phyloP scores from a whole-genome alignment of 768 basidiomycete genomes.

The Pholiota microspora region DNA sequence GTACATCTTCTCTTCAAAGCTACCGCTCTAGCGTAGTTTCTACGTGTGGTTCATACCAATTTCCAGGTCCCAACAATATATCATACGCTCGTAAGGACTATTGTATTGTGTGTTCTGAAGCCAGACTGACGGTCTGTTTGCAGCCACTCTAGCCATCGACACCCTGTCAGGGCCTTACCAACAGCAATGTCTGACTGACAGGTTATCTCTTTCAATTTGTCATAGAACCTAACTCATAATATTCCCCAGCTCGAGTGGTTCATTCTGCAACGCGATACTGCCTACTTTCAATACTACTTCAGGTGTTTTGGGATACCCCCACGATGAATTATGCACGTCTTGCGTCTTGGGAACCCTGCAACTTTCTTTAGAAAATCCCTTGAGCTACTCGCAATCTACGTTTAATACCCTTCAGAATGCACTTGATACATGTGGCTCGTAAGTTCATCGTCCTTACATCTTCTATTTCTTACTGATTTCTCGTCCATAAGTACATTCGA shows the following conservation, averaged over 20 bases:
- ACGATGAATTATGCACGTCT: constrained; percentile 20
- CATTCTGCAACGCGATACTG: constrained; percentile 18
- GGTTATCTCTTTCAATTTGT: no score
- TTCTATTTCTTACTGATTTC: not conserved
- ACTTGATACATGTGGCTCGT: constrained; percentile 17
- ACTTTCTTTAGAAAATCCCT: constrained; percentile 19
- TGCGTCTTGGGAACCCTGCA: constrained; percentile 22
- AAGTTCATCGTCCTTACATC: not conserved
- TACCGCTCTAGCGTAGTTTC: constrained; percentile 21
- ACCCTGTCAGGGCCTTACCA: constrained; percentile 21
- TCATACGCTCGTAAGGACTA: constrained; percentile 14
- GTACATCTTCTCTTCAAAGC: constrained; percentile 14
- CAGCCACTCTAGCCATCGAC: constrained; percentile 21
- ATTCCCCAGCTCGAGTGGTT: not conserved
- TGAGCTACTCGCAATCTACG: constrained; percentile 14
- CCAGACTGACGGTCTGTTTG: not conserved
- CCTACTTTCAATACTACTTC: constrained; percentile 14
- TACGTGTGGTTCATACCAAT: constrained; percentile 16
- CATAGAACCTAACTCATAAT: not conserved
- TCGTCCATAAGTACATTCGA: not conserved
- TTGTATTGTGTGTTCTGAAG: no score
- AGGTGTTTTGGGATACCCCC: constrained; percentile 20
- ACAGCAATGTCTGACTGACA: constrained; percentile 23
- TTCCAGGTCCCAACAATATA: constrained; percentile 16
- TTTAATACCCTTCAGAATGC: constrained; percentile 14